A percentile compares a stretch with the other conserved stretches of the same genome.
Evolutionary conservation across 495 filamentous ascomycete genomes (phyloP).

Genomic region (Hypoxylon perforatum): DNA sequence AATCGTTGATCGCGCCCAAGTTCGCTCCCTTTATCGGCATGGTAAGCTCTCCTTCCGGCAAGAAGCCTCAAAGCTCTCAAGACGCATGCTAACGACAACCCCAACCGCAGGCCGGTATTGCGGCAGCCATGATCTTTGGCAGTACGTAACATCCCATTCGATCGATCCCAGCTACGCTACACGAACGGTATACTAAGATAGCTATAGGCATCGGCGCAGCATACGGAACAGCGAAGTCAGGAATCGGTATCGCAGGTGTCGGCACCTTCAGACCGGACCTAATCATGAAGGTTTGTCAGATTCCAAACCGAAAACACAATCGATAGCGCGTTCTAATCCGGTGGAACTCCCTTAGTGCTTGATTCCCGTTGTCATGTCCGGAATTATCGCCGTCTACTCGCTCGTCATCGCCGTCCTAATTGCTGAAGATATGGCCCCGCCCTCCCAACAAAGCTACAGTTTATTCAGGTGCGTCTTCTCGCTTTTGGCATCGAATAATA

Average conservation of each 20-base stretch:
- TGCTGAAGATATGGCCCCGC: conserved; percentile 80
- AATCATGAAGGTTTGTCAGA: conserved; percentile 88
- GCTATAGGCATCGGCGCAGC: conserved; percentile 85
- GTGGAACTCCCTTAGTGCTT: conserved; percentile 68
- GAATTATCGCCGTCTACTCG: conserved; percentile 98
- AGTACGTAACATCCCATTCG: conserved; percentile 66
- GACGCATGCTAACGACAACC: conserved; percentile 50
- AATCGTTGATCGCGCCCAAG: conserved; percentile 78
- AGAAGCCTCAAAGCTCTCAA: conserved; percentile 43
- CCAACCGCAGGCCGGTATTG: conserved; percentile 78
- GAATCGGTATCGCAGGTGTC: conserved; percentile 95
- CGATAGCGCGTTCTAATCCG: no score
- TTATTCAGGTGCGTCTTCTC: conserved; percentile 78
- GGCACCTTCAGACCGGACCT: conserved; percentile 92
- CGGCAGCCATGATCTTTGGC: conserved; percentile 94
- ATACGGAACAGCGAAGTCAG: conserved; percentile 96
- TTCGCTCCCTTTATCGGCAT: conserved; percentile 98
- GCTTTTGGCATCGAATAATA: background rate
- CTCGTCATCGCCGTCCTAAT: conserved; percentile 97
- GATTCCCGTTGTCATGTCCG: conserved; percentile 98
- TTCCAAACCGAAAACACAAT: background rate
- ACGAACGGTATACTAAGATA: conserved; percentile 32
- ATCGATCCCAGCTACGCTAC: conserved; percentile 1
- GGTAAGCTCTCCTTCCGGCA: conserved; percentile 68
- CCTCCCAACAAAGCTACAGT: conserved; percentile 70